Percentiles rank a stretch among this genome's conserved stretches.
Conservation (phyloP, 306 rosid genomes). For the Prunus mira region DNA sequence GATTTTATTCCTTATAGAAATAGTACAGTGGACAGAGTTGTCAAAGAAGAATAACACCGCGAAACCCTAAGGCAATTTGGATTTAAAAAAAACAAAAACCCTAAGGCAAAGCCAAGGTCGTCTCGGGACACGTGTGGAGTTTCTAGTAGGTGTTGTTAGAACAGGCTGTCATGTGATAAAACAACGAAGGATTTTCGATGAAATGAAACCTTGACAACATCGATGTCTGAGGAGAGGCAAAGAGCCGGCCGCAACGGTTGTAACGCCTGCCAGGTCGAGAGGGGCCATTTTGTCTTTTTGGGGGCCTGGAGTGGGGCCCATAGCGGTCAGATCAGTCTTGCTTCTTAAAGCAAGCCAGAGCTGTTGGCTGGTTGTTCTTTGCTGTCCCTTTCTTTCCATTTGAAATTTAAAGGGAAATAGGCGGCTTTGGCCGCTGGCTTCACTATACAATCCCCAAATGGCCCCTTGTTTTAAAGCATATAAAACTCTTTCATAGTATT, state of each 20-base stretch:
- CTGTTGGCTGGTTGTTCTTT: conserved; percentile 23
- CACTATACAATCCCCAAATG: too few species aligned
- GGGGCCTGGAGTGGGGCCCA: not conserved
- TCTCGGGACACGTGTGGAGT: not conserved
- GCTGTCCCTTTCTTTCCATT: conserved; percentile 21
- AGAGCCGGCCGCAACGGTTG: conserved; percentile 4
- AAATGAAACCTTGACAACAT: conserved; percentile 2
- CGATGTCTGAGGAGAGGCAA: not conserved
- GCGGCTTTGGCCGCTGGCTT: too few species aligned
- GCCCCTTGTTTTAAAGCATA: too few species aligned
- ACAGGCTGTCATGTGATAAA: conserved; percentile 15
- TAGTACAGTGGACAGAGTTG: not conserved
- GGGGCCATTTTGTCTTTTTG: conserved; percentile 18
- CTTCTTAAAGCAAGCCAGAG: conserved; percentile 3
- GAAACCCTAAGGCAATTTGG: too few species aligned
- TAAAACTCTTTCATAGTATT: too few species aligned
- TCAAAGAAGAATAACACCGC: not conserved
- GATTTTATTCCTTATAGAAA: conserved; percentile 6
- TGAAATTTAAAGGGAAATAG: not conserved
- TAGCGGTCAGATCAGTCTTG: not conserved
- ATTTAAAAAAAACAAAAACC: too few species aligned
- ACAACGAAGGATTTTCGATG: too few species aligned
- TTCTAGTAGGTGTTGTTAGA: not conserved
- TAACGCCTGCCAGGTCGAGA: not conserved
- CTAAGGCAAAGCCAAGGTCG: not conserved